A percentile compares a stretch with the other conserved stretches of the same genome.
These are phyloP conservation scores for Clathrus columnatus DNA, from an alignment of 768 basidiomycete genomes.

Conservation along the genomic window DNA sequence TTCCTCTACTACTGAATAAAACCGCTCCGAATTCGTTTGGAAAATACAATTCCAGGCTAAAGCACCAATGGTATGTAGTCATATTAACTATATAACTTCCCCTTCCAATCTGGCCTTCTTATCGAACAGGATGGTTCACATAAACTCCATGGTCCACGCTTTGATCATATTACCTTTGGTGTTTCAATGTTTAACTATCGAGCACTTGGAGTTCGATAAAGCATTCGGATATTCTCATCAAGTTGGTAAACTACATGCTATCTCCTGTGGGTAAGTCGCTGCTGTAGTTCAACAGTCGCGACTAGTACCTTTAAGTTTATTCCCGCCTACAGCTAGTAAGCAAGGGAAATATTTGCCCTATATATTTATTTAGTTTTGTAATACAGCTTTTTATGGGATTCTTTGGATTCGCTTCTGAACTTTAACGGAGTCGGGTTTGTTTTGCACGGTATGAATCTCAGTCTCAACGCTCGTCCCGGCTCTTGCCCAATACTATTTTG, in stretches of 20 bases:
- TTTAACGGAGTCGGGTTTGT: conserved; percentile 69
- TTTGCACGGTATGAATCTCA: conserved; percentile 48
- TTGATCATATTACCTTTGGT: conserved; percentile 59
- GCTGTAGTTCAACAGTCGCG: no score
- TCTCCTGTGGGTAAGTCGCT: conserved; percentile 55
- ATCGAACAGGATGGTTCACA: conserved; percentile 26
- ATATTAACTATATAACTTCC: background rate
- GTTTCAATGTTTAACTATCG: conserved; percentile 40
- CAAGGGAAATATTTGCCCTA: background rate
- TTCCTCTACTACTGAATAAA: conserved; percentile 43
- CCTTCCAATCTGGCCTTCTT: background rate
- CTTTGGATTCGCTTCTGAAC: conserved; percentile 57
- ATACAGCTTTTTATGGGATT: conserved; percentile 77
- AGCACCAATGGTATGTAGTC: conserved; percentile 8
- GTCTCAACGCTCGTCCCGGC: background rate
- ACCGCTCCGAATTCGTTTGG: conserved; percentile 40
- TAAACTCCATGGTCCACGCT: conserved; percentile 68
- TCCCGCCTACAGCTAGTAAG: background rate
- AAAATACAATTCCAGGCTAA: conserved; percentile 37
- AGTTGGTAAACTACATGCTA: conserved; percentile 50
- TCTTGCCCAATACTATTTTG: background rate
- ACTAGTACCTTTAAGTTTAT: background rate
- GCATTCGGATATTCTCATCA: conserved; percentile 67
- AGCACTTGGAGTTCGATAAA: conserved; percentile 45
- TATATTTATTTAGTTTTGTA: background rate